phyloP scores from a whole-genome alignment of 2,329 filamentous ascomycete species.

The Orbilia brochopaga region DNA sequence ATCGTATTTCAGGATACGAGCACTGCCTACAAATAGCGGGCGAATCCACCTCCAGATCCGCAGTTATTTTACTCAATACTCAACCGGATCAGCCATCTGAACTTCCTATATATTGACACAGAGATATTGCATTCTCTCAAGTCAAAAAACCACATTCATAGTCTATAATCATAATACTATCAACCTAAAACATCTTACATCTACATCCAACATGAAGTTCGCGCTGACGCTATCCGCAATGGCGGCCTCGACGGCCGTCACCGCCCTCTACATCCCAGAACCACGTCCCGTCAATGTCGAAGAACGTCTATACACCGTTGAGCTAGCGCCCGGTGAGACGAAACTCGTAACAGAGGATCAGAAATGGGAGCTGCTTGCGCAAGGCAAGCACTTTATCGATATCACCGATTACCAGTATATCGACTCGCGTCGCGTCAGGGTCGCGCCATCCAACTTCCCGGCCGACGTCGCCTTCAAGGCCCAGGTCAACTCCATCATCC shows the following conservation, averaged over 20 bases:
- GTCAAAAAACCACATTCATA: too few relatives aligned
- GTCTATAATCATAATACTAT: conserved; percentile 6
- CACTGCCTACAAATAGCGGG: background rate
- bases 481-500: conserved; percentile 28
- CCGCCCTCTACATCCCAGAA: conserved; percentile 47
- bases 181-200: background rate
- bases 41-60: background rate
- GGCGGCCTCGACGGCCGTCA: conserved; percentile 40
- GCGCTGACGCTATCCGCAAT: conserved; percentile 32
- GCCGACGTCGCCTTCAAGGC: conserved; percentile 15
- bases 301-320: conserved; percentile 37
- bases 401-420: conserved; percentile 46
- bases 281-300: conserved; percentile 8
- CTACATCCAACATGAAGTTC: conserved; percentile 38
- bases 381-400: conserved; percentile 48
- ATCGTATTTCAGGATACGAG: conserved; percentile 8
- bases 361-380: conserved; percentile 46
- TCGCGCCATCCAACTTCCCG: conserved; percentile 27
- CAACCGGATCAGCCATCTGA: background rate
- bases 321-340: conserved; percentile 44
- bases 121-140: background rate
- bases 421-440: conserved; percentile 28
- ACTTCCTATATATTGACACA: background rate
- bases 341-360: conserved; percentile 29
- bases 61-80: background rate